Percentiles rank a stretch among this genome's conserved stretches.
phyloP scores from a whole-genome alignment of 1,139 yeast species.

The Neolecta irregularis region DNA sequence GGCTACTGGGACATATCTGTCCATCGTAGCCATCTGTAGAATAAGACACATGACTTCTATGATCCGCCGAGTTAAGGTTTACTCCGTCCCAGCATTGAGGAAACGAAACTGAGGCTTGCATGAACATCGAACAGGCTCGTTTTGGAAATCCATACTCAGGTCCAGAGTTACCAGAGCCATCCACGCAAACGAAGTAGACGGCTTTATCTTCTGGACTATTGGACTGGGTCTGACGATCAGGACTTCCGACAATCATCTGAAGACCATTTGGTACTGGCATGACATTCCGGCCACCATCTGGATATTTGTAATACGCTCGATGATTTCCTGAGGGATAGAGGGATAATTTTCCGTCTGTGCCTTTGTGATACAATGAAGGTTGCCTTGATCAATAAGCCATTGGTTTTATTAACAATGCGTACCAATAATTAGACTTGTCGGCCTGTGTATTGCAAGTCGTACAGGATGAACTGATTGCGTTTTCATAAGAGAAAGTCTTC shows the following conservation, averaged over 20 bases:
- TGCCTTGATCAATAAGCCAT: neutral
- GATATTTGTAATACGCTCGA: no score
- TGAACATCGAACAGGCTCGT: slow-evolving; percentile 10
- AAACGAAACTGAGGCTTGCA: slow-evolving; percentile 12
- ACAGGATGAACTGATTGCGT: slow-evolving; percentile 7
- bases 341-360: neutral
- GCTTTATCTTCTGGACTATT: slow-evolving; percentile 8
- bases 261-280: slow-evolving; percentile 10
- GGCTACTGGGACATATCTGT: slow-evolving; percentile 12
- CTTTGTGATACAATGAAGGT: neutral
- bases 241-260: slow-evolving; percentile 10
- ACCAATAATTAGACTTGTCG: slow-evolving; percentile 12
- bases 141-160: slow-evolving; percentile 8
- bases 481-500: slow-evolving; percentile 6
- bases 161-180: slow-evolving; percentile 6
- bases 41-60: slow-evolving; percentile 13
- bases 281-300: no score
- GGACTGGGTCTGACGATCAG: slow-evolving; percentile 4
- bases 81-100: slow-evolving; percentile 14
- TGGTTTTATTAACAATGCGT: slow-evolving; percentile 1
- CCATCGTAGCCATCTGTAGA: no score
- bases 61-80: slow-evolving; percentile 12
- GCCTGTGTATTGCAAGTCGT: slow-evolving; percentile 9
- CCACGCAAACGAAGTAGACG: slow-evolving; percentile 10
- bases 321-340: no score